Percentiles rank a stretch among this genome's conserved stretches.
These are phyloP conservation scores for Ustilago curta DNA, from an alignment of 1,284 basidiomycete genomes.

Conservation along the genomic window DNA sequence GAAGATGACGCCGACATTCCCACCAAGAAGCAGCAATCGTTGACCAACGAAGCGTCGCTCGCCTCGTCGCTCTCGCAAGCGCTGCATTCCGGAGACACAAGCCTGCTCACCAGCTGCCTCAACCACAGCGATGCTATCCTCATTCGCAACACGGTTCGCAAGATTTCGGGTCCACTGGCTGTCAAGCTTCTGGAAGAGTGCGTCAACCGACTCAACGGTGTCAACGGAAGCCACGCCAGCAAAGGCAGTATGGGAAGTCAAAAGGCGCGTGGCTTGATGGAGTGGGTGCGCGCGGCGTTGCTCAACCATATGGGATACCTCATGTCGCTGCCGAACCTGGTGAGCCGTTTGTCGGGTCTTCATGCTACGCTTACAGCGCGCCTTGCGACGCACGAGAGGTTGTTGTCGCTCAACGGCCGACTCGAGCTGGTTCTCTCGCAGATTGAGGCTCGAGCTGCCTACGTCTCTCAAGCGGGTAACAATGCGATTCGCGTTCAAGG, in stretches of 20 bases:
- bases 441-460: conserved; percentile 78
- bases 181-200: conserved; percentile 88
- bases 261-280: conserved; percentile 77
- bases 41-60: conserved; percentile 83
- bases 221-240: conserved; percentile 74
- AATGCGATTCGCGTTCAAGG: conserved; percentile 55
- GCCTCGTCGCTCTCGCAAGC: conserved; percentile 96
- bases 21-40: conserved; percentile 63
- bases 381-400: conserved; percentile 83
- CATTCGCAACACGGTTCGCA: conserved; percentile 87
- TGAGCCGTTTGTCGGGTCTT: conserved; percentile 83
- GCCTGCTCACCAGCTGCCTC: conserved; percentile 88
- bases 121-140: conserved; percentile 82
- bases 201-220: conserved; percentile 83
- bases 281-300: conserved; percentile 89
- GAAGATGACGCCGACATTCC: conserved; percentile 39
- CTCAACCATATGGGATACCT: conserved; percentile 90
- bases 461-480: conserved; percentile 50
- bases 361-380: conserved; percentile 85
- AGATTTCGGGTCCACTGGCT: conserved; percentile 88
- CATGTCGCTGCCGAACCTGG: conserved; percentile 90
- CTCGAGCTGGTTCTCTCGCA: conserved; percentile 93
- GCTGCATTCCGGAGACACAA: conserved; percentile 91
- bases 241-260: conserved; percentile 57
- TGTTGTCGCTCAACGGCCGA: conserved; percentile 86